Evolutionary conservation across 2,329 filamentous ascomycete species (phyloP), one percentile per base, ranked within the genome.

Genomic region (Xylariales sp.): DNA sequence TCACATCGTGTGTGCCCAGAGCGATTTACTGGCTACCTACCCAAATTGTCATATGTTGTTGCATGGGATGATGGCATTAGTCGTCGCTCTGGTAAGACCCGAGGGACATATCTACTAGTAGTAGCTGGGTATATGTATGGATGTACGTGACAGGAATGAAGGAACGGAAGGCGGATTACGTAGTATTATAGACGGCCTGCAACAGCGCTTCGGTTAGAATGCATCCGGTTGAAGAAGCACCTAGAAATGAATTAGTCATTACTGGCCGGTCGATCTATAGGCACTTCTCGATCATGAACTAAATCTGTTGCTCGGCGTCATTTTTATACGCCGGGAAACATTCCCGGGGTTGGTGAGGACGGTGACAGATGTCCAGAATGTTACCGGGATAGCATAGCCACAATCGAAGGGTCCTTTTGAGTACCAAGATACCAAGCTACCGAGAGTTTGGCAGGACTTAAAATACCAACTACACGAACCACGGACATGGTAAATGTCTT

Each of bases 31-130:
- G 61, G 57, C 61, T 59, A 61, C 46, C 9, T 64, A 23, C 41
- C 43, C 16, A 9, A 53, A 61, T 67, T 64, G 60, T 67, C 64
- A 67, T 64, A 9, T 56, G 67, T 56, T 50, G 1, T 28, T 60
- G 57, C 41, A 46, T 59, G 59, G 48, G 59, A 43, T 52, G 39
- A 57, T 30, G 59, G 45, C 16, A 12, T 49, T 63, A 16, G 36
- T 7, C 8, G 48, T 14, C 7, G 12, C 18, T 14, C 14, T 39
- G 18, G 41, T 60, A 36, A 32, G 7, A 52, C 7, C 48, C 52
- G 46, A 53, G 48, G 32, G 49, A n/a, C 28, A 32, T 41, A 46
- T 23, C 41, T 32, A 43, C 23, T 23, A 23, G 23, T 23, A 23
- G 23, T 23, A 23, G 23, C 23, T 23, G 23, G 23, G 23, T 23